These are phyloP conservation scores for Perkinsus olseni DNA, from an alignment of 169 alveolate species.

Conservation along the genomic window DNA sequence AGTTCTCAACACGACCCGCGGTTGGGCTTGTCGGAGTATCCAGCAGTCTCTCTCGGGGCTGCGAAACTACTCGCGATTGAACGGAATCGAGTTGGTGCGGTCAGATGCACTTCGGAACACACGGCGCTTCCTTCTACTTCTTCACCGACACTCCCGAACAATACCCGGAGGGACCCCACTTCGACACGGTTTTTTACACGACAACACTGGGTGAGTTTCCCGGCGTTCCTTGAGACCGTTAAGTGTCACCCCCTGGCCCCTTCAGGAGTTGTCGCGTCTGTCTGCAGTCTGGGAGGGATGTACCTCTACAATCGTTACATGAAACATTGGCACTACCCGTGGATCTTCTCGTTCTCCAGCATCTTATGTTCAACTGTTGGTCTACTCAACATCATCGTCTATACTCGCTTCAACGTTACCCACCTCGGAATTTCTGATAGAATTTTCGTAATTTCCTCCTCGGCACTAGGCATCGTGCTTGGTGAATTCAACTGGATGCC, in stretches of 20 bases:
- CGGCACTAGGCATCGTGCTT: neutral
- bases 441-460: slow-evolving; percentile 22
- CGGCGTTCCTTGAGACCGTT: no score
- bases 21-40: neutral
- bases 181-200: neutral
- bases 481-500: slow-evolving; percentile 27
- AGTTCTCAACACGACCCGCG: neutral
- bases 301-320: slow-evolving; percentile 9
- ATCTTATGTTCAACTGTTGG: slow-evolving; percentile 5
- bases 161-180: slow-evolving; percentile 12
- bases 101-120: neutral
- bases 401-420: slow-evolving; percentile 21
- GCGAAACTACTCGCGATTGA: neutral
- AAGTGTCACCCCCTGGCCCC: no score
- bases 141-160: slow-evolving; percentile 1
- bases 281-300: neutral
- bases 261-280: neutral
- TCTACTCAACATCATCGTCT: slow-evolving; percentile 10
- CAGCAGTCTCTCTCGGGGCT: neutral
- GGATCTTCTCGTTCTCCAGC: slow-evolving; percentile 18
- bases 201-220: neutral
- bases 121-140: slow-evolving; percentile 12
- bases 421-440: slow-evolving; percentile 23
- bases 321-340: slow-evolving; percentile 18
- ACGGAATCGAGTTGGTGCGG: neutral